Percentiles rank a stretch among this genome's conserved stretches.
Evolutionary conservation across 2,329 filamentous ascomycete species (phyloP).

Genomic region (Cercospora sojina): DNA sequence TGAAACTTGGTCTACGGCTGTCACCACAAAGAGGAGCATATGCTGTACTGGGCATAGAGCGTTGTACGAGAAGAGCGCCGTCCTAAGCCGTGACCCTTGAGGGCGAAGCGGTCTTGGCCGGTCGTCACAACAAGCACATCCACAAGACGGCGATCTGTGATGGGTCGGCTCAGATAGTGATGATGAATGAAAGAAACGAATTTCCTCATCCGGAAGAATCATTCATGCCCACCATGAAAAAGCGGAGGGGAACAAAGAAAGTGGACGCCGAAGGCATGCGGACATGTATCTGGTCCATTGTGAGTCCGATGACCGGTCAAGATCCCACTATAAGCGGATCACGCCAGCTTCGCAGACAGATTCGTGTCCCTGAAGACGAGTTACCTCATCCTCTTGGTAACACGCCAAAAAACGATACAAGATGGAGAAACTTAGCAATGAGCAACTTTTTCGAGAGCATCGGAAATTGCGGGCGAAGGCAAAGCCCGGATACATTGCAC

Average conservation of each 20-base stretch:
- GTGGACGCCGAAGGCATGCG: background rate
- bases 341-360: background rate
- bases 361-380: background rate
- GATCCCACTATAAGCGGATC: background rate
- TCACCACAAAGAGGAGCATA: background rate
- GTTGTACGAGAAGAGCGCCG: background rate
- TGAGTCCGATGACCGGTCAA: background rate
- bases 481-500: background rate
- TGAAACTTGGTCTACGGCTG: background rate
- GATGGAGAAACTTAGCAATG: background rate
- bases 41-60: background rate
- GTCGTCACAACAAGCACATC: background rate
- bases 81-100: background rate
- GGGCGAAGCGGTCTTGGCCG: background rate
- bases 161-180: background rate
- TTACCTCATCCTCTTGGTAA: background rate
- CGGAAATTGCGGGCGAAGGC: background rate
- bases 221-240: background rate
- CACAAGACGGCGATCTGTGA: background rate
- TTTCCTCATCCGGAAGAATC: background rate
- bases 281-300: background rate
- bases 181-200: background rate
- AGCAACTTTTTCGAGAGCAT: slow-evolving; percentile 1
- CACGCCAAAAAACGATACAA: background rate
- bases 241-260: background rate